phyloP scores from a whole-genome alignment of 2,329 filamentous ascomycete species.

The Thelonectria discophora region DNA sequence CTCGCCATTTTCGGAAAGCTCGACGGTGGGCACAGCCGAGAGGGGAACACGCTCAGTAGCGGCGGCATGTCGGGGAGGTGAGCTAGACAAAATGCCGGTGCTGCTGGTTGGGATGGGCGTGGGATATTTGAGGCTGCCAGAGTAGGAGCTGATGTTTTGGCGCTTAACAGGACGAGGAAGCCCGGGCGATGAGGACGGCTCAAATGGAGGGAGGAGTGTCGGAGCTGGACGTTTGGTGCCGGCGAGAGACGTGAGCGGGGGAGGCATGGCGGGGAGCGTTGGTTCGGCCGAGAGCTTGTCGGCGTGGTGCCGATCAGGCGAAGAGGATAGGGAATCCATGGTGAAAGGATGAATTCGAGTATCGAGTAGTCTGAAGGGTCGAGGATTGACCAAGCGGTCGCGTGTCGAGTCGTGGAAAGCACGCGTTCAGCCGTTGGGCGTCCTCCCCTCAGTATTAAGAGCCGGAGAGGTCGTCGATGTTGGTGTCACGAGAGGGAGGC shows the following conservation, averaged over 20 bases:
- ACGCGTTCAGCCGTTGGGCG: slow-evolving; percentile 13
- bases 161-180: slow-evolving; percentile 76
- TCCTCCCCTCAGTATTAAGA: slow-evolving; percentile 21
- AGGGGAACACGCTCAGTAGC: slow-evolving; percentile 84
- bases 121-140: slow-evolving; percentile 75
- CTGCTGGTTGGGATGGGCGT: slow-evolving; percentile 95
- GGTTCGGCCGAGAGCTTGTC: slow-evolving; percentile 45
- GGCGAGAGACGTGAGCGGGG: slow-evolving; percentile 42
- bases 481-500: neutral
- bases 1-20: slow-evolving; percentile 84
- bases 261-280: slow-evolving; percentile 44
- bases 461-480: neutral
- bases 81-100: slow-evolving; percentile 88
- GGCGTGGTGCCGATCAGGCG: slow-evolving; percentile 37
- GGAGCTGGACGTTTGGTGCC: slow-evolving; percentile 70
- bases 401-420: slow-evolving; percentile 15
- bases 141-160: slow-evolving; percentile 57
- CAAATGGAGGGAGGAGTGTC: slow-evolving; percentile 79
- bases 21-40: slow-evolving; percentile 81
- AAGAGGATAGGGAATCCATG: slow-evolving; percentile 51
- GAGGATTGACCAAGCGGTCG: neutral
- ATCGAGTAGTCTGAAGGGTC: neutral
- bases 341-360: neutral
- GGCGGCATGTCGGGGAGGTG: slow-evolving; percentile 69
- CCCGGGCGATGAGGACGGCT: slow-evolving; percentile 81